Evolutionary conservation across 257 asterid genomes (phyloP).

Genomic region (Solanum habrochaites): DNA sequence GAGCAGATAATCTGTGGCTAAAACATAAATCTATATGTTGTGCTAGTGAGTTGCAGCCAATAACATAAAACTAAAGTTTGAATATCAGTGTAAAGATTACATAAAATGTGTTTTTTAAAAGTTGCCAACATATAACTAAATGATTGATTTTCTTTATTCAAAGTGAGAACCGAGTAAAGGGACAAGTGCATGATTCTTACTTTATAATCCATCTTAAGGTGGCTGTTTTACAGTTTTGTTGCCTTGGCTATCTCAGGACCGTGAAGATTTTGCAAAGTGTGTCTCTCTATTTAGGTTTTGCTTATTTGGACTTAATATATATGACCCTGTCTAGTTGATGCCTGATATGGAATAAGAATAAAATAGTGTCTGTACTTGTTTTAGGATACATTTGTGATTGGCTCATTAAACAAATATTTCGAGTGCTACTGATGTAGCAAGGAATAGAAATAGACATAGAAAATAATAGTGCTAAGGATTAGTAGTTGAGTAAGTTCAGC

Average conservation of each 20-base stretch:
- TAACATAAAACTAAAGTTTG: not conserved
- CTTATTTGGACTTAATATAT: not conserved
- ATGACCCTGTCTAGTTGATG: not conserved
- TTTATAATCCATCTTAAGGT: not conserved
- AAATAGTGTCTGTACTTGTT: not conserved
- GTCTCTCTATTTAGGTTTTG: not conserved
- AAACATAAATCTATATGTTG: not conserved
- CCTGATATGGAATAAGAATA: not conserved
- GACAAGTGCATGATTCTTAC: not conserved
- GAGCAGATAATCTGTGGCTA: not conserved
- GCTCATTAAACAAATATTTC: not conserved
- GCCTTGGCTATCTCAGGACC: not conserved
- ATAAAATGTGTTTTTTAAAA: not conserved
- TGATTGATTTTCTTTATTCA: not conserved
- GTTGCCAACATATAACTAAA: not conserved
- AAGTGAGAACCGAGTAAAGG: not conserved
- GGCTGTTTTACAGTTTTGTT: not conserved
- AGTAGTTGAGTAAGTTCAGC: not conserved
- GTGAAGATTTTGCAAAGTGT: not conserved
- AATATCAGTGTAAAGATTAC: not conserved
- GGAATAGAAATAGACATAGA: not conserved
- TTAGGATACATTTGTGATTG: not conserved
- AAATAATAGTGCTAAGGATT: not conserved
- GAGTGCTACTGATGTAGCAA: not conserved
- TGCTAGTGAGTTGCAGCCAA: not conserved